Percentiles rank a stretch among this genome's conserved stretches.
phyloP scores from a whole-genome alignment of 1,139 yeast species.

The Geotrichum phurueaensis region DNA sequence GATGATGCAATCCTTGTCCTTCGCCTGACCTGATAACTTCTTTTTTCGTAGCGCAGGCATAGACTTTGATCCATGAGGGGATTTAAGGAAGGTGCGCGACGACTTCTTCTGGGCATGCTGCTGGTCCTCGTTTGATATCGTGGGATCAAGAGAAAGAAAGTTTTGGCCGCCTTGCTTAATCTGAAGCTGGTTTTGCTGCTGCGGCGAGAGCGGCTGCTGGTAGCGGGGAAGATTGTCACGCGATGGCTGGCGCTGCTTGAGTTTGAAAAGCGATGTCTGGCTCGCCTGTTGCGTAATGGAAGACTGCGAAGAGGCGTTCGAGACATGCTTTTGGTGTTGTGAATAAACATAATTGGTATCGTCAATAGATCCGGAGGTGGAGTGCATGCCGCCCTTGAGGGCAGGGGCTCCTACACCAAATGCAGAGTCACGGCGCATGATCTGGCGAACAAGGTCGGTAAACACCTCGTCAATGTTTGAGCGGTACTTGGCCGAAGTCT shows the following conservation, averaged over 20 bases:
- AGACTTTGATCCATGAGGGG: constrained; percentile 14
- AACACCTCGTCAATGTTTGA: constrained; percentile 87
- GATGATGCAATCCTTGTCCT: constrained; percentile 17
- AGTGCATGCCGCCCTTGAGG: constrained; percentile 2
- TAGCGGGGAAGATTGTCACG: constrained; percentile 11
- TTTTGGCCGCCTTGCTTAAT: not conserved
- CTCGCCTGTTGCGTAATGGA: constrained; percentile 1
- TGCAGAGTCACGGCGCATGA: constrained; percentile 36
- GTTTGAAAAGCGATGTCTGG: constrained; percentile 6
- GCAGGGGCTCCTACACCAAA: constrained; percentile 15
- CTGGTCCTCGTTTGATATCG: constrained; percentile 5
- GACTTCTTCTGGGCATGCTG: constrained; percentile 3
- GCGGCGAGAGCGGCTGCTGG: constrained; percentile 8
- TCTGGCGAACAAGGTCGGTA: constrained; percentile 76
- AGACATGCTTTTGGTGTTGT: constrained; percentile 7
- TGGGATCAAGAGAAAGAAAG: constrained; percentile 4
- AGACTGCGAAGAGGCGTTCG: constrained; percentile 1
- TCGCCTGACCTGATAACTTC: not conserved
- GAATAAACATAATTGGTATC: constrained; percentile 7
- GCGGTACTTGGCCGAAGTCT: constrained; percentile 80
- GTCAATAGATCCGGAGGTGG: constrained; percentile 16
- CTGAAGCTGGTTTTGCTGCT: constrained; percentile 2
- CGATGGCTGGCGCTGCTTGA: constrained; percentile 4
- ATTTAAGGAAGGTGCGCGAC: not conserved
- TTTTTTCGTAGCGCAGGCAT: constrained; percentile 16